A percentile compares a stretch with the other conserved stretches of the same genome.
Evolutionary conservation across 192 early-diverging fungal genomes (phyloP).

Genomic region (Paraglomus occultum): DNA sequence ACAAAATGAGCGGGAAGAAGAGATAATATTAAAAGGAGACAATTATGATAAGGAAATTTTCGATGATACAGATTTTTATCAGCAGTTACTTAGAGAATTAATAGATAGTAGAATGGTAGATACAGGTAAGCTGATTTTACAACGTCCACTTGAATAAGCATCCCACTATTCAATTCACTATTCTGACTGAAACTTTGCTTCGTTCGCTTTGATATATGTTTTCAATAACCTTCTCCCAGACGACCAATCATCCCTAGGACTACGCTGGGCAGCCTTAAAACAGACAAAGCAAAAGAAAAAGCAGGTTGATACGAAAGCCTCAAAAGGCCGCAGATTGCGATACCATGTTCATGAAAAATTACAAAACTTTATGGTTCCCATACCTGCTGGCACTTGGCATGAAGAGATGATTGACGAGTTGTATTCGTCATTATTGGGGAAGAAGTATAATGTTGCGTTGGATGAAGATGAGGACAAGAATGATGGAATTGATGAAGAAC

Average conservation of each 20-base stretch:
- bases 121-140: slow-evolving; percentile 34
- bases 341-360: slow-evolving; percentile 97
- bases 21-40: slow-evolving; percentile 49
- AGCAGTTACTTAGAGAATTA: slow-evolving; percentile 88
- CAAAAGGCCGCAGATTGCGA: slow-evolving; percentile 86
- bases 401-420: slow-evolving; percentile 92
- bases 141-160: too few relatives aligned
- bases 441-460: slow-evolving; percentile 39
- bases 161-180: slow-evolving; percentile 32
- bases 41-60: slow-evolving; percentile 86
- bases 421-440: slow-evolving; percentile 80
- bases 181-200: not conserved
- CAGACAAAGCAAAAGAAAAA: slow-evolving; percentile 71
- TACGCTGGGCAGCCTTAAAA: slow-evolving; percentile 82
- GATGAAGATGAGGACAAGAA: slow-evolving; percentile 36
- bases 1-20: slow-evolving; percentile 37
- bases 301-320: slow-evolving; percentile 84
- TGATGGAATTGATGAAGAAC: slow-evolving; percentile 20
- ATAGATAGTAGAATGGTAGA: slow-evolving; percentile 93
- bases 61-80: slow-evolving; percentile 96
- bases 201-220: slow-evolving; percentile 5
- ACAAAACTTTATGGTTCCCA: slow-evolving; percentile 94
- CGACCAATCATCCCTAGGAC: slow-evolving; percentile 76
- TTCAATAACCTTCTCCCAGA: slow-evolving; percentile 46
- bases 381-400: slow-evolving; percentile 88